These are phyloP conservation scores for Amaranthus hypochondriacus DNA, from an alignment of 148 eudicot species.

Conservation along the genomic window DNA sequence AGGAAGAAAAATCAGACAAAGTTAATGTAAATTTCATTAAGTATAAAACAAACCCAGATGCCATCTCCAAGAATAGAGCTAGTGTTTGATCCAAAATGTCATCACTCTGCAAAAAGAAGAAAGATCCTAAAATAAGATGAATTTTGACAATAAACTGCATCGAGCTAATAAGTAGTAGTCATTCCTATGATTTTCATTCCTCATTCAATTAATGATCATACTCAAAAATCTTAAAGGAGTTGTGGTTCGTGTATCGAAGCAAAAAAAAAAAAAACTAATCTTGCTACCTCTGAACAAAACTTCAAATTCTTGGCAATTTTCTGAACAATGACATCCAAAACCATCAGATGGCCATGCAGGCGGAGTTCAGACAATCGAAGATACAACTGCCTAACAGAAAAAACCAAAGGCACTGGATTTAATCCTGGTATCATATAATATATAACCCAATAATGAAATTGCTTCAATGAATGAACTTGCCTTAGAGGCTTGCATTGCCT, in stretches of 20 bases:
- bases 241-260: not conserved
- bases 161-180: slow-evolving; percentile 14
- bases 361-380: slow-evolving; percentile 85
- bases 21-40: slow-evolving; percentile 11
- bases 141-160: not conserved
- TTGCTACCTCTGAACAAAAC: slow-evolving; percentile 68
- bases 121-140: slow-evolving; percentile 5
- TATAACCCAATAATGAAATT: not conserved
- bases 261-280: not conserved
- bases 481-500: slow-evolving; percentile 78
- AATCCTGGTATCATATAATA: not conserved
- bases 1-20: not conserved
- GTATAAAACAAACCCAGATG: slow-evolving; percentile 69
- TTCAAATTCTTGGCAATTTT: slow-evolving; percentile 82
- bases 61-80: slow-evolving; percentile 71
- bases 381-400: slow-evolving; percentile 70
- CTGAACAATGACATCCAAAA: slow-evolving; percentile 73
- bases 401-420: not conserved
- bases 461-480: slow-evolving; percentile 29
- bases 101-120: slow-evolving; percentile 48
- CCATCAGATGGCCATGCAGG: slow-evolving; percentile 71
- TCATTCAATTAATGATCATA: not conserved
- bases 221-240: not conserved
- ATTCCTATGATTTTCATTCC: not conserved
- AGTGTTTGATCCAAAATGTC: slow-evolving; percentile 78